Evolutionary conservation across 2,329 filamentous ascomycete genomes (phyloP), one percentile per base, ranked within the genome.

Genomic region (Hyphodiscus sp.): DNA sequence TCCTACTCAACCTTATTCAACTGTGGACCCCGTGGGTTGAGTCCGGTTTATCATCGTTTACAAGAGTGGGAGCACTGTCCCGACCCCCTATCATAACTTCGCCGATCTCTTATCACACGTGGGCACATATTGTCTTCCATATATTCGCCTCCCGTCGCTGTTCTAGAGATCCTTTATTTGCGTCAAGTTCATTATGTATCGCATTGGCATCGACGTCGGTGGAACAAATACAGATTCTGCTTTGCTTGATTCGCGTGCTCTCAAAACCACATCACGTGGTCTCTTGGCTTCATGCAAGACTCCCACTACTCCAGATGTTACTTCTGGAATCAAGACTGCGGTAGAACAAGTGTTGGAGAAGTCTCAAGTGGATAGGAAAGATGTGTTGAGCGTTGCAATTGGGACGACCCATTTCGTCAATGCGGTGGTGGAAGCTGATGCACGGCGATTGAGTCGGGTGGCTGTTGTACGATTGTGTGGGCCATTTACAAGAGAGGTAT

Each of bases 381-480:
- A 68, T 16, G 68, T 77, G 1, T 57, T 73, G 33, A 73, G 71
- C 46, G 72, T 77, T 11, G 72, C 71, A 0, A 73, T 77, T 51
- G 75, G 75, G 16, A 54, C 52, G 29, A 54, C 52, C 4, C 52
- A 54, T 46, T 77, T 77, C 55, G 73, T 77, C 60, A 77, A 77
- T 61, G 74, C 75, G 0, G 68, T 77, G 7, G 69, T 77, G 11
- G 73, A 77, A 56, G 70, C 70, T 26, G 74, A 77, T 64, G 68
- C 68, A 1, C 5, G 33, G 33, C 61, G 69, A 5, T 66, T 78
- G 19, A 69, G 68, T 41, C 70, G 70, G 10, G 75, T 78, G 1
- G 75, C 74, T 2, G 73, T 76, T 1, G 61, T 77, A 10, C 65
- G 75, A 19, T 66, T 78, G 8, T 76, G 73, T 58, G 73, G 73